phyloP scores from a whole-genome alignment of 495 filamentous ascomycete species.

The Saxophila tyrrhenica region DNA sequence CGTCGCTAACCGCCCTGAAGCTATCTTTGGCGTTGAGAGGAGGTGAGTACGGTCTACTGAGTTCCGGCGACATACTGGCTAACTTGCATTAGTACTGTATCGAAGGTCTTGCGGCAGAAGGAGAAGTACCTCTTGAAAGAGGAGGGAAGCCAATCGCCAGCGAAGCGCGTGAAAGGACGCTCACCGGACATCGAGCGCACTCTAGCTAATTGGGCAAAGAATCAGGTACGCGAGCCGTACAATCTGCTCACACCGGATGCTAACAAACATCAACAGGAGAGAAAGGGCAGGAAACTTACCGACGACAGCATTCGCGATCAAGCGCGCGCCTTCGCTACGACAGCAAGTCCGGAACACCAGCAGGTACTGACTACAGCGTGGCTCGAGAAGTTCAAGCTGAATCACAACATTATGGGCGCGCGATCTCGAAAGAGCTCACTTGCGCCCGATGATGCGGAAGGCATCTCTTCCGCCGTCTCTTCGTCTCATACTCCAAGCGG shows the following conservation, averaged over 20 bases:
- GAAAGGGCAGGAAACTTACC: conserved; percentile 62
- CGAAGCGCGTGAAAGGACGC: conserved; percentile 81
- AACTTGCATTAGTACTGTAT: conserved; percentile 65
- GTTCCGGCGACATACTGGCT: neutral
- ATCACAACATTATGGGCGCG: conserved; percentile 62
- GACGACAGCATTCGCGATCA: conserved; percentile 81
- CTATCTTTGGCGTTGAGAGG: conserved; percentile 93
- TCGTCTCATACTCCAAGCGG: conserved; percentile 55
- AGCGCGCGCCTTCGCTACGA: conserved; percentile 66
- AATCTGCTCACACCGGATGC: neutral
- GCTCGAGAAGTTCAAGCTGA: conserved; percentile 96
- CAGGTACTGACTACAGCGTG: conserved; percentile 64
- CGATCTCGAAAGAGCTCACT: conserved; percentile 58
- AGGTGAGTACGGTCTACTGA: conserved; percentile 44
- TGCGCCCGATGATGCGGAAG: conserved; percentile 29
- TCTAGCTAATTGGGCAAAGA: conserved; percentile 78
- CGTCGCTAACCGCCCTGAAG: conserved; percentile 35
- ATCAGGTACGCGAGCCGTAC: conserved; percentile 27
- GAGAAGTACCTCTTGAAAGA: conserved; percentile 91
- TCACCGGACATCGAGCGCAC: conserved; percentile 93
- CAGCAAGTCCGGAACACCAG: conserved; percentile 62
- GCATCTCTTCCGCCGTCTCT: conserved; percentile 26
- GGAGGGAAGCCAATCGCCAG: conserved; percentile 75
- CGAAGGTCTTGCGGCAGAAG: conserved; percentile 91
- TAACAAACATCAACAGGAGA: conserved; percentile 38